Conservation (phyloP, 371 early-diverging fungal genomes). For the Enterospora canceri region DNA sequence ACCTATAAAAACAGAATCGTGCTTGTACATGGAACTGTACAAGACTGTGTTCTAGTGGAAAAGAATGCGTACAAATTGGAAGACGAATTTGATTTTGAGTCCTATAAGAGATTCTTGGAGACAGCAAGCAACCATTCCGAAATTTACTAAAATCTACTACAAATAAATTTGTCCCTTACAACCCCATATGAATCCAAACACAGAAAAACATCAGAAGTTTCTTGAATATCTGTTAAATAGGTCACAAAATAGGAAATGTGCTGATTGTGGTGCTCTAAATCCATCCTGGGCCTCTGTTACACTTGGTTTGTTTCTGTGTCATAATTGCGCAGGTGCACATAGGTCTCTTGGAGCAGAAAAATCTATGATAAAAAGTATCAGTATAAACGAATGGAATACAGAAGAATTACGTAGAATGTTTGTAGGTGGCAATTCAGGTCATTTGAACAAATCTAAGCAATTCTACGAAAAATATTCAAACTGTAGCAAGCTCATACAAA, state of each 20-base stretch:
- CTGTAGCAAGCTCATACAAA: constrained; percentile 7
- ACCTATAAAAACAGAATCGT: constrained; percentile 32
- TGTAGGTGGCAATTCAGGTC: constrained; percentile 38
- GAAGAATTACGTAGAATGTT: constrained; percentile 37
- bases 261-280: constrained; percentile 28
- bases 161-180: neutral
- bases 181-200: neutral
- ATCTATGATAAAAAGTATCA: constrained; percentile 29
- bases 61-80: constrained; percentile 8
- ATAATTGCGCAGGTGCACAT: constrained; percentile 44
- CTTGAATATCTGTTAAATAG: constrained; percentile 9
- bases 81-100: constrained; percentile 34
- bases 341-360: constrained; percentile 23
- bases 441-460: neutral
- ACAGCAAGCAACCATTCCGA: constrained; percentile 17
- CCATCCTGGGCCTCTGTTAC: constrained; percentile 41
- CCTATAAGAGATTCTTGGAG: constrained; percentile 15
- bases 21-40: constrained; percentile 23
- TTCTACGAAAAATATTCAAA: constrained; percentile 34
- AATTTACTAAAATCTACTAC: constrained; percentile 29
- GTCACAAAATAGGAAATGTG: constrained; percentile 36
- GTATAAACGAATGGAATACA: constrained; percentile 35
- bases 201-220: constrained; percentile 16
- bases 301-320: constrained; percentile 41
- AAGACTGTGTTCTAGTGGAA: constrained; percentile 33